These are phyloP conservation scores for Sphagnum fallax DNA, from an alignment of 228 moss, liverwort and hornwort species.

Conservation along the genomic window DNA sequence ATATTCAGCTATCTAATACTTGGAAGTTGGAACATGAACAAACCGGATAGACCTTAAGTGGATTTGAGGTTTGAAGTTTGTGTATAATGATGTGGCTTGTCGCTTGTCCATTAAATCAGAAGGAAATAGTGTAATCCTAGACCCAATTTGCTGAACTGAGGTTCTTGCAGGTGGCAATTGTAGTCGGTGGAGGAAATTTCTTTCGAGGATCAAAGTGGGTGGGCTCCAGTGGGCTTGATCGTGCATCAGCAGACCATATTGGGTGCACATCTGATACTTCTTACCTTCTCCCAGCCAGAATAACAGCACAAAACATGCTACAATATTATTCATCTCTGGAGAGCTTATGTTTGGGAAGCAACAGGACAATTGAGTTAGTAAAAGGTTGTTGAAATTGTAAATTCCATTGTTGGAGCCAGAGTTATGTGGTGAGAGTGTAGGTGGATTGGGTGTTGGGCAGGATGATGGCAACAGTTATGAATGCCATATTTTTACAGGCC, in stretches of 20 bases:
- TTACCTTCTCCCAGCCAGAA: background rate
- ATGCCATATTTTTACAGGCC: conserved; percentile 88
- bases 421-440: too few species aligned
- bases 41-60: too few species aligned
- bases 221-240: conserved; percentile 87
- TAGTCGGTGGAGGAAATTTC: conserved; percentile 92
- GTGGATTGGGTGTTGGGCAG: conserved; percentile 20
- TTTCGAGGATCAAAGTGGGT: conserved; percentile 92
- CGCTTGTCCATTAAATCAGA: too few species aligned
- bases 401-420: too few species aligned
- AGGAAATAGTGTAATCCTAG: background rate
- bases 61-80: too few species aligned
- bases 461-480: conserved; percentile 99
- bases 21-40: too few species aligned
- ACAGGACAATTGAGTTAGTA: too few species aligned
- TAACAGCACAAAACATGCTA: background rate
- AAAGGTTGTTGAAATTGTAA: too few species aligned
- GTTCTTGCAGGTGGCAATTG: conserved; percentile 74
- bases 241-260: conserved; percentile 91
- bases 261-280: conserved; percentile 29
- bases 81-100: too few species aligned
- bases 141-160: background rate
- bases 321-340: too few species aligned
- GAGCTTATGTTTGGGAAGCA: too few species aligned
- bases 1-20: too few species aligned